phyloP scores from a whole-genome alignment of 176 grass and related monocot species.

The Phoenix roebelenii region DNA sequence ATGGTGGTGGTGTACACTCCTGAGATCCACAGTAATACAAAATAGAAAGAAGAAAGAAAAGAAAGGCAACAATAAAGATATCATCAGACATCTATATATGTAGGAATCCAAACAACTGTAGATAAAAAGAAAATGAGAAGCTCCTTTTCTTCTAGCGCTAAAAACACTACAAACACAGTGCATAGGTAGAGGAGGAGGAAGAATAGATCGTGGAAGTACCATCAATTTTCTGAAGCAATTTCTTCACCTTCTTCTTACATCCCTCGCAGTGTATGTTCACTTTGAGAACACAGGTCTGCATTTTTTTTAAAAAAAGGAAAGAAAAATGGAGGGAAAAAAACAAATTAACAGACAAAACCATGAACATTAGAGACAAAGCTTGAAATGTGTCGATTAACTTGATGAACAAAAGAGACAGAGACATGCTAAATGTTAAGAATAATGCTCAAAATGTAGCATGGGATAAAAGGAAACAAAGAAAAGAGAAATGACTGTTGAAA shows the following conservation, averaged over 20 bases:
- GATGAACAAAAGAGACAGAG: no score
- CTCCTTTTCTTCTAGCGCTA: no score
- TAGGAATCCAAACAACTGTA: not conserved
- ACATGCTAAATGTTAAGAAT: no score
- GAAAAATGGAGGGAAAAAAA: no score
- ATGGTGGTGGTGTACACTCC: slow-evolving; percentile 61
- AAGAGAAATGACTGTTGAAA: not conserved
- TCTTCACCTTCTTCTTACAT: slow-evolving; percentile 94
- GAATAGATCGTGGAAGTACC: slow-evolving; percentile 25
- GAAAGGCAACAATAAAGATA: slow-evolving; percentile 5
- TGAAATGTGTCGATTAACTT: no score
- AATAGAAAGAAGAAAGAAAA: not conserved
- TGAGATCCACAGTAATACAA: slow-evolving; percentile 11
- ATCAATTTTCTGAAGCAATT: slow-evolving; percentile 82
- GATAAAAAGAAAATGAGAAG: not conserved
- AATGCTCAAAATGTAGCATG: no score
- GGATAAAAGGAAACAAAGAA: not conserved
- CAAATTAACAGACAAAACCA: no score
- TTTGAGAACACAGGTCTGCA: slow-evolving; percentile 68
- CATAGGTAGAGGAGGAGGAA: not conserved
- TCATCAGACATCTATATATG: slow-evolving; percentile 5
- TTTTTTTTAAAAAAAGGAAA: not conserved
- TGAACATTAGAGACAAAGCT: no score
- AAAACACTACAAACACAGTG: no score
- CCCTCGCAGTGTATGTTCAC: slow-evolving; percentile 97